phyloP scores from a whole-genome alignment of 1,284 basidiomycete species.

The Athelia sp. region DNA sequence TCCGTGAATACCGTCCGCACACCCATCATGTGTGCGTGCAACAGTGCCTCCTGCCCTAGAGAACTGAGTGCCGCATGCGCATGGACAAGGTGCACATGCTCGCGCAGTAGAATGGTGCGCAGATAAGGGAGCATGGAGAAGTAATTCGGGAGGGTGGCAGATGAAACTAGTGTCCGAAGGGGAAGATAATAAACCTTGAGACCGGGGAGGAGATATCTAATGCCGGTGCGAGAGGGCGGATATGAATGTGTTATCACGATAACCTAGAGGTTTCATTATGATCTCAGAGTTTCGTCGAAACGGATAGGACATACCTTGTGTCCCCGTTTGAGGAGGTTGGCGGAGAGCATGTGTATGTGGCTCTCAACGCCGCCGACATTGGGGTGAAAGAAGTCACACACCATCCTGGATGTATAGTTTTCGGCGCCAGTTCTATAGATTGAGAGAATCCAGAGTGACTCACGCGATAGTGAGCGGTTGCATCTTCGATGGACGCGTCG shows the following conservation, averaged over 20 bases:
- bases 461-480: slow-evolving; percentile 35
- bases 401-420: too few species aligned
- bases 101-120: slow-evolving; percentile 84
- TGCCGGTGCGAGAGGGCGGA: slow-evolving; percentile 77
- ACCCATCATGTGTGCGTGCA: slow-evolving; percentile 83
- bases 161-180: slow-evolving; percentile 80
- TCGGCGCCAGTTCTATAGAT: too few species aligned
- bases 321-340: slow-evolving; percentile 78
- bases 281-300: too few species aligned
- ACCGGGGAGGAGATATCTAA: slow-evolving; percentile 81
- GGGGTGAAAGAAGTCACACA: slow-evolving; percentile 97
- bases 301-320: slow-evolving; percentile 74
- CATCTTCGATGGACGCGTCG: slow-evolving; percentile 16
- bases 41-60: slow-evolving; percentile 88
- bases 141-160: slow-evolving; percentile 93
- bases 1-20: slow-evolving; percentile 94
- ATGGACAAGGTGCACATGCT: slow-evolving; percentile 86
- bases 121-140: slow-evolving; percentile 90
- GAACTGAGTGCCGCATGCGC: slow-evolving; percentile 90
- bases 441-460: too few species aligned
- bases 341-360: slow-evolving; percentile 90
- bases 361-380: slow-evolving; percentile 95
- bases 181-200: slow-evolving; percentile 97
- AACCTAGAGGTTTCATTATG: too few species aligned
- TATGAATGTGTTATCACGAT: slow-evolving; percentile 95